phyloP scores from a whole-genome alignment of 305 asterid species.

The Stenogyne calaminthoides region DNA sequence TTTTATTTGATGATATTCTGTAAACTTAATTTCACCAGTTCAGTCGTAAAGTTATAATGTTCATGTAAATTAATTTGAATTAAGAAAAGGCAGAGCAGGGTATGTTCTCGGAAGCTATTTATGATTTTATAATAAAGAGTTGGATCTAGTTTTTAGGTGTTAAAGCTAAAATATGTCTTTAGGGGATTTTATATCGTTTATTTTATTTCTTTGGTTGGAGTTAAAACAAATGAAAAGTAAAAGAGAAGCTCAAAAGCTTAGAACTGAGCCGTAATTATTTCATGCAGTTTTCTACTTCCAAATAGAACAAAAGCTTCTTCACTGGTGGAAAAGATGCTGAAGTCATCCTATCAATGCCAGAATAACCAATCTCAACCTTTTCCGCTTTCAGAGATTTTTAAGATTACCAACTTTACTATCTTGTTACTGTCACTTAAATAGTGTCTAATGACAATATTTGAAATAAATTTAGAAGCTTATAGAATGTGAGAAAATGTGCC shows the following conservation, averaged over 20 bases:
- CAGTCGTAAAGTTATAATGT: slow-evolving; percentile 60
- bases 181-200: neutral
- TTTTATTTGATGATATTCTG: slow-evolving; percentile 98
- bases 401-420: neutral
- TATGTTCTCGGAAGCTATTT: neutral
- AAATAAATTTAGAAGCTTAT: slow-evolving; percentile 1
- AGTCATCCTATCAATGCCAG: slow-evolving; percentile 6
- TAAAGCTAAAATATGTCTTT: no score
- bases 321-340: slow-evolving; percentile 12
- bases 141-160: neutral
- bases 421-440: neutral
- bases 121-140: slow-evolving; percentile 6
- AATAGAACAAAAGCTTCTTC: neutral
- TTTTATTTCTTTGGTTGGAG: neutral
- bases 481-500: neutral
- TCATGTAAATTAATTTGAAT: slow-evolving; percentile 8
- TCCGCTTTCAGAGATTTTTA: slow-evolving; percentile 6
- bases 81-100: neutral
- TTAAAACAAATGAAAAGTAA: slow-evolving; percentile 10
- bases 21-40: slow-evolving; percentile 84
- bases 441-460: neutral
- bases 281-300: slow-evolving; percentile 11
- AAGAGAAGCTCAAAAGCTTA: neutral
- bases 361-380: slow-evolving; percentile 7
- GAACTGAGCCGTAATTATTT: slow-evolving; percentile 5